Conservation (phyloP, 2,329 filamentous ascomycete species). For the Fusarium secorum region DNA sequence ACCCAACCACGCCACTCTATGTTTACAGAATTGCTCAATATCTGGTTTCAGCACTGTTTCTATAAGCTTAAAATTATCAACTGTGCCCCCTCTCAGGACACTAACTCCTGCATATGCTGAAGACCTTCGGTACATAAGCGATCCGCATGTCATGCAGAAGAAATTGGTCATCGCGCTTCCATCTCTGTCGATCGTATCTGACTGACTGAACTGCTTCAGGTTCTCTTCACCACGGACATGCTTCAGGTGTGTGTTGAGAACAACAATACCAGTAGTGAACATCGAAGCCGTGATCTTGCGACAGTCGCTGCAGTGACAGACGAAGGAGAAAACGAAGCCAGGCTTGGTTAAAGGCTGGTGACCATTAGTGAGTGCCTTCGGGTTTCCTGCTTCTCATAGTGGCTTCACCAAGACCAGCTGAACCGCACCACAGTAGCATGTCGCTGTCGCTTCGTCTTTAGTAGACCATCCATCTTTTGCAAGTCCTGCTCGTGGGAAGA, state of each 20-base stretch:
- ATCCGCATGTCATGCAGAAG: neutral
- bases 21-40: neutral
- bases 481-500: conserved; percentile 36
- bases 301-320: conserved; percentile 69
- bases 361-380: neutral
- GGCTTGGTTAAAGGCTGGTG: neutral
- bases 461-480: conserved; percentile 55
- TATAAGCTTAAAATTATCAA: neutral
- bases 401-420: conserved; percentile 60
- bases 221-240: conserved; percentile 61
- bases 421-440: conserved; percentile 65
- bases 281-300: conserved; percentile 69
- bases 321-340: conserved; percentile 58
- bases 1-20: neutral
- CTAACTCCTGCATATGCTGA: neutral
- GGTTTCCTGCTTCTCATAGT: neutral
- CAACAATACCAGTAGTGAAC: conserved; percentile 66
- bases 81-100: neutral
- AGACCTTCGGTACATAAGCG: neutral
- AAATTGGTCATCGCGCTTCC: neutral
- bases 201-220: conserved; percentile 56
- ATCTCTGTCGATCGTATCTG: conserved; percentile 51
- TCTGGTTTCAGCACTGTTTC: neutral
- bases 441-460: conserved; percentile 60
- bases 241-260: conserved; percentile 54